Evolutionary conservation across 2,329 filamentous ascomycete species (phyloP), one percentile per base, ranked within the genome.

Genomic region (Fusarium oxysporum): DNA sequence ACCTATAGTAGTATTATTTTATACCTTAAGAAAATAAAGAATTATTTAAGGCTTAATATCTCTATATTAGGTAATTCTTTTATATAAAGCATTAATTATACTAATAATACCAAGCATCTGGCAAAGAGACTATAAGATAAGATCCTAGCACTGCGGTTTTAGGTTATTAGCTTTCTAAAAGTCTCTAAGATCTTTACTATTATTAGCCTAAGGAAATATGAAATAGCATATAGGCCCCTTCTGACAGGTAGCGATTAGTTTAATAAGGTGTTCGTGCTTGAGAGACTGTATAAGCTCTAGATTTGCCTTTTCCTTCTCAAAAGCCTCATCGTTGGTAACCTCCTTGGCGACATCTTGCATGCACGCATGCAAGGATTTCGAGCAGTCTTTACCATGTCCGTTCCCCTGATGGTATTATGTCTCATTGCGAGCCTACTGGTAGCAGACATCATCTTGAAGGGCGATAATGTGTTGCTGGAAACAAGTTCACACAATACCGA

Each of bases 161-260:
- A 23, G 1, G 21, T 62, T 40, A 1, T 56, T 21, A 2, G 8
- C 10, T 5, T 56, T 45, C 72, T 71, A 74, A 21, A 74, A 65
- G 4, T 74, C 53, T 17, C 45, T 51, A 0, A 74, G 68, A 28
- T 67, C 73, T 19, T 71, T 71, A 0, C 72, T n/a, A n/a, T n/a
- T 68, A 3, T 62, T 19, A 4, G 72, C 72, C 71, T 68, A 74
- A 2, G 72, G 72, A 35, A 74, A 74, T 16, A 74, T 33, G 14
- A 72, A 30, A 17, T 65, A 74, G n/a, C 33, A 72, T 3, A 37
- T 19, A 1, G 50, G 23, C 1, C 63, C 65, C n/a, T 60, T 64
- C 21, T 58, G 28, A 17, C 68, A 74, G 2, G 68, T 62, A 8
- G 71, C 60, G 3, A 74, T 57, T 10, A 57, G 8, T 8, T 59